A percentile compares a stretch with the other conserved stretches of the same genome.
These are phyloP conservation scores for Aspergillus piperis DNA, from an alignment of 2,329 filamentous ascomycete genomes.

Conservation along the genomic window DNA sequence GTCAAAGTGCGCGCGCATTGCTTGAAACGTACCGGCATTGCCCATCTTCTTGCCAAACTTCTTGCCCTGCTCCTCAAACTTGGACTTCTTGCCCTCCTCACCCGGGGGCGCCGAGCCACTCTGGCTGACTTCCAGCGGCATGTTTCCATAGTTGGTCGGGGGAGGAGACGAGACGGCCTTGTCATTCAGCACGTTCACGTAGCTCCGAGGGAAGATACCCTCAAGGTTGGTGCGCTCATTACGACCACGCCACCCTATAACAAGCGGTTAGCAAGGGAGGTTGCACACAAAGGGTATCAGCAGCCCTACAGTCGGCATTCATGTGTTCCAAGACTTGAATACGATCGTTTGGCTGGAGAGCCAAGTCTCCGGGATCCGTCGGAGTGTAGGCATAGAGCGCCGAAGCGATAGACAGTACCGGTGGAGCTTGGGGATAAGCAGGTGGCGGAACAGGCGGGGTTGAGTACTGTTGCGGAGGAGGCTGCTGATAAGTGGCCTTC, in stretches of 20 bases:
- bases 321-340: slow-evolving; percentile 86
- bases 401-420: slow-evolving; percentile 69
- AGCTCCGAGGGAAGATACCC: slow-evolving; percentile 93
- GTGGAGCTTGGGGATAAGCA: slow-evolving; percentile 52
- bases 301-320: slow-evolving; percentile 76
- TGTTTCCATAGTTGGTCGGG: slow-evolving; percentile 55
- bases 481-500: slow-evolving; percentile 39
- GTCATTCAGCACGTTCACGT: slow-evolving; percentile 72
- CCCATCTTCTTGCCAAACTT: slow-evolving; percentile 96
- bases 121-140: slow-evolving; percentile 75
- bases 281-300: not conserved
- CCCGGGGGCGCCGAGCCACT: slow-evolving; percentile 44
- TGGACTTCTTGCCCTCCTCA: slow-evolving; percentile 53
- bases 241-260: slow-evolving; percentile 72
- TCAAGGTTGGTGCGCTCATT: slow-evolving; percentile 80
- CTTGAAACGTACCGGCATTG: slow-evolving; percentile 54
- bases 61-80: slow-evolving; percentile 76
- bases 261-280: slow-evolving; percentile 16
- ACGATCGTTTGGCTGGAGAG: slow-evolving; percentile 76
- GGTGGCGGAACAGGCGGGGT: slow-evolving; percentile 51
- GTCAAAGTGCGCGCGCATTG: not conserved
- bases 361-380: slow-evolving; percentile 77
- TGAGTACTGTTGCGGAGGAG: slow-evolving; percentile 39
- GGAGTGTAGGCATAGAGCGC: slow-evolving; percentile 84
- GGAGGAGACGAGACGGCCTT: slow-evolving; percentile 49